Evolutionary conservation across 352 stramenopile genomes (phyloP).

Genomic region (Sclerospora graminicola): DNA sequence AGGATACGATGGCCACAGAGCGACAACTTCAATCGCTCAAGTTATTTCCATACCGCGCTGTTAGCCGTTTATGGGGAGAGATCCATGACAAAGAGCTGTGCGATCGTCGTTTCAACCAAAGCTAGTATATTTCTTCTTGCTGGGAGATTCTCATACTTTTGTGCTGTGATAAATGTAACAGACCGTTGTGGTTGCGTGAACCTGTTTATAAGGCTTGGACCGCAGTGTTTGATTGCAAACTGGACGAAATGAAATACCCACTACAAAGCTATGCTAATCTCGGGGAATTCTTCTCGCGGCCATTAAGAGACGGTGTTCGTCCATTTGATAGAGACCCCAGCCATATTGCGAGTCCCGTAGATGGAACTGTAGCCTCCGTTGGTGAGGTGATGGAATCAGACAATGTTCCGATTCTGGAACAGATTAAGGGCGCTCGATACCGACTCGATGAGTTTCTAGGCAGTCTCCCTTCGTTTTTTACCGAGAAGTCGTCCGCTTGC

Average conservation of each 20-base stretch:
- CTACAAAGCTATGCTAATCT: conserved; percentile 67
- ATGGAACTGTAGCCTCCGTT: conserved; percentile 49
- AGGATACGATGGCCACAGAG: conserved; percentile 59
- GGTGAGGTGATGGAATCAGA: conserved; percentile 35
- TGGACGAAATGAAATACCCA: conserved; percentile 80
- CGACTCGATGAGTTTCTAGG: conserved; percentile 78
- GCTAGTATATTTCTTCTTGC: not conserved
- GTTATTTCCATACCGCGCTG: conserved; percentile 64
- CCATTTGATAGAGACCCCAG: conserved; percentile 26
- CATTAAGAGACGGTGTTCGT: conserved; percentile 55
- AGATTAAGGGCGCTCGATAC: conserved; percentile 77
- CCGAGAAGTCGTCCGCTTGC: conserved; percentile 8
- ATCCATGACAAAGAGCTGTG: conserved; percentile 78
- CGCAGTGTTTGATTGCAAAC: conserved; percentile 64
- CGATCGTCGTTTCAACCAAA: conserved; percentile 3
- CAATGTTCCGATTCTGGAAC: conserved; percentile 54
- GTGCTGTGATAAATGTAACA: conserved; percentile 8
- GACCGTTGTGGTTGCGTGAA: conserved; percentile 51
- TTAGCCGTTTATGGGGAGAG: conserved; percentile 64
- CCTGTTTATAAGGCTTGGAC: conserved; percentile 82
- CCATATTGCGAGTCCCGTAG: conserved; percentile 42
- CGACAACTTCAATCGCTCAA: conserved; percentile 67
- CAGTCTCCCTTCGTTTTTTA: conserved; percentile 46
- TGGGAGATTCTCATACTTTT: not conserved
- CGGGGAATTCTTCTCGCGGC: conserved; percentile 77